Conservation (phyloP, 805 yeast genomes). For the Hanseniaspora occidentalis region DNA sequence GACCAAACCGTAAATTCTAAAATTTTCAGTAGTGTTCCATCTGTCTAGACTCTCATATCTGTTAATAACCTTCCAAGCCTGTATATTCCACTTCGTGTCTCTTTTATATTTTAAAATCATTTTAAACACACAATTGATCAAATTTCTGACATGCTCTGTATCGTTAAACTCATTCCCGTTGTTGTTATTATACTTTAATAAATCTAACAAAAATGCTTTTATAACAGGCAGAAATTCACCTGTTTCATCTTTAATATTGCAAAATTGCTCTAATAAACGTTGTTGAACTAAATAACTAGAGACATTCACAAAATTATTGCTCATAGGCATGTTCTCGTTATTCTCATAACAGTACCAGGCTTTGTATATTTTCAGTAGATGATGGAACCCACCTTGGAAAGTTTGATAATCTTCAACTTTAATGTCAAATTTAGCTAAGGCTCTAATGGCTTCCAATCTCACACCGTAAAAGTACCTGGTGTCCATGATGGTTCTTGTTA, state of each 20-base stretch:
- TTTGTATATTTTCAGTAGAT: conserved; percentile 58
- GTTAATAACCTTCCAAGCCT: conserved; percentile 53
- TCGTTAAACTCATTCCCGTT: conserved; percentile 68
- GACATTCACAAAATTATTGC: conserved; percentile 71
- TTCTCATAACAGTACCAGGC: conserved; percentile 59
- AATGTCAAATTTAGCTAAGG: conserved; percentile 58
- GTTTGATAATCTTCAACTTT: conserved; percentile 10
- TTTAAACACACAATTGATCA: conserved; percentile 43
- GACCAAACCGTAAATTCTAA: conserved; percentile 34
- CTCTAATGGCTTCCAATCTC: conserved; percentile 74
- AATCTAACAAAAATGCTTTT: conserved; percentile 49
- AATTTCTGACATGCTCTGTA: conserved; percentile 44
- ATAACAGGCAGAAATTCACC: conserved; percentile 52
- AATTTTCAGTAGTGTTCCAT: conserved; percentile 67
- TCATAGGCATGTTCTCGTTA: conserved; percentile 43
- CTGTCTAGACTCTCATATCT: conserved; percentile 70
- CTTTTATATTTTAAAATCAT: conserved; percentile 24
- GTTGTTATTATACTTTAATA: conserved; percentile 78
- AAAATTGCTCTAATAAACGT: conserved; percentile 51
- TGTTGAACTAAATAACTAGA: conserved; percentile 57
- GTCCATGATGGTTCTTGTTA: conserved; percentile 75
- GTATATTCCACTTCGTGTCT: conserved; percentile 29
- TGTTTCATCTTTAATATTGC: conserved; percentile 45
- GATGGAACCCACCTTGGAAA: conserved; percentile 45
- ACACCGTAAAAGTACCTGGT: conserved; percentile 78